Evolutionary conservation across 805 yeast genomes (phyloP), one percentile per base, ranked within the genome.

Genomic region (Schizosaccharomyces lindneri): DNA sequence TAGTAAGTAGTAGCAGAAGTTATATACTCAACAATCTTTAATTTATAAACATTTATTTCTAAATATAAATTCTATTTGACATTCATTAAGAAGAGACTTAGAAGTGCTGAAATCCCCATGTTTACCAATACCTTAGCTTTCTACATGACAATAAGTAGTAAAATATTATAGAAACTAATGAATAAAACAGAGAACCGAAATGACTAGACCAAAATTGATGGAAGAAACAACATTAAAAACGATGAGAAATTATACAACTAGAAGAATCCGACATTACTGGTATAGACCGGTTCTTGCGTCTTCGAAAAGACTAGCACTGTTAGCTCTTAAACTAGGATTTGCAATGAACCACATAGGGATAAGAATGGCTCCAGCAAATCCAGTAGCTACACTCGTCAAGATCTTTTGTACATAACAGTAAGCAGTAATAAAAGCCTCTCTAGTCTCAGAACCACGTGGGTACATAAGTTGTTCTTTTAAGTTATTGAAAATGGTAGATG

Each of bases 381-480:
- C 57, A 29, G 57, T 51, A 29, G 60, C 39, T 19, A 57, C 60
- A 57, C 62, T 66, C 2, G 61, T 66, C 27, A 62, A 59, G 15
- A 62, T 48, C 65, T 43, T 61, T 62, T 65, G 67, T 36, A 64
- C 64, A 43, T 65, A 63, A 2, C 62, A 62, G 46, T 66, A 66
- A 17, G 67, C 65, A 15, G 32, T 15, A 17, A 61, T 57, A 48
- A 66, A 63, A 4, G 65, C 67, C 15, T 48, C 31, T 32, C 67
- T 36, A 15, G 70, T 75, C 81, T 65, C 78, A 80, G 64, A 78
- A 76, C 62, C 82, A 83, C 81, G 80, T 77, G 68, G 77, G 74
- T 75, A 43, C 17, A 3, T 13, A 11, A 24, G 7, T 43, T 59
- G 61, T n/a, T 19, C 13, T n/a, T 7, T 43, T 19, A 43, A 13